These are phyloP conservation scores for Aspergillus intermedius DNA, from an alignment of 2,329 filamentous ascomycete species.

Conservation along the genomic window DNA sequence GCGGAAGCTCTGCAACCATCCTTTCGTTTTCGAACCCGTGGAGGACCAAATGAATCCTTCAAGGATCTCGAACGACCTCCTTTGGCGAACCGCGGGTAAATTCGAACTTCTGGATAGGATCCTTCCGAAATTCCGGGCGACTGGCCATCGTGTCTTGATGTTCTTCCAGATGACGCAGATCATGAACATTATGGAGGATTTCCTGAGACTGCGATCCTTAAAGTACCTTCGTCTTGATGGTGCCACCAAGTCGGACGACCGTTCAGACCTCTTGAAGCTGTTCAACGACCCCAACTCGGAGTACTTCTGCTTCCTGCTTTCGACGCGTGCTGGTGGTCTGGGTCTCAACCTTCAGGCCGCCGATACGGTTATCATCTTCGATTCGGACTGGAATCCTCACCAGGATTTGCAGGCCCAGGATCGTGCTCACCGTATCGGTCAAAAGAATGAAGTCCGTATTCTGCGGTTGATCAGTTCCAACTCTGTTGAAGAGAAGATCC, in stretches of 20 bases:
- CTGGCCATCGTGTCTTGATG: slow-evolving; percentile 93
- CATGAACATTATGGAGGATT: slow-evolving; percentile 99
- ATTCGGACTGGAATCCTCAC: slow-evolving; percentile 99
- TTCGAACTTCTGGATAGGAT: slow-evolving; percentile 92
- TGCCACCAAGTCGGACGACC: slow-evolving; percentile 95
- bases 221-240: slow-evolving; percentile 90
- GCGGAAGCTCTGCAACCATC: slow-evolving; percentile 97
- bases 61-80: slow-evolving; percentile 79
- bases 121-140: slow-evolving; percentile 84
- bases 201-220: slow-evolving; percentile 74
- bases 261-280: slow-evolving; percentile 76
- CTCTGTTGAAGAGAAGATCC: slow-evolving; percentile 96
- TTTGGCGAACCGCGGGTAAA: slow-evolving; percentile 95
- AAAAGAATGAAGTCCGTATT: slow-evolving; percentile 99
- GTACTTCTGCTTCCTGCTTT: slow-evolving; percentile 98
- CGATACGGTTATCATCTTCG: slow-evolving; percentile 98
- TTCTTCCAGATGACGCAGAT: slow-evolving; percentile 99
- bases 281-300: slow-evolving; percentile 89
- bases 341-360: slow-evolving; percentile 96
- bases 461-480: slow-evolving; percentile 91
- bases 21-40: slow-evolving; percentile 96
- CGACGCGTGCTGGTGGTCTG: slow-evolving; percentile 93
- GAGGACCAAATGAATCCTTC: slow-evolving; percentile 96
- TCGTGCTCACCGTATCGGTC: slow-evolving; percentile 98
- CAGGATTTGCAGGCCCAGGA: slow-evolving; percentile 98